A percentile compares a stretch with the other conserved stretches of the same genome.
Evolutionary conservation across 2,329 filamentous ascomycete species (phyloP).

Genomic region (Trichoderma sp.): DNA sequence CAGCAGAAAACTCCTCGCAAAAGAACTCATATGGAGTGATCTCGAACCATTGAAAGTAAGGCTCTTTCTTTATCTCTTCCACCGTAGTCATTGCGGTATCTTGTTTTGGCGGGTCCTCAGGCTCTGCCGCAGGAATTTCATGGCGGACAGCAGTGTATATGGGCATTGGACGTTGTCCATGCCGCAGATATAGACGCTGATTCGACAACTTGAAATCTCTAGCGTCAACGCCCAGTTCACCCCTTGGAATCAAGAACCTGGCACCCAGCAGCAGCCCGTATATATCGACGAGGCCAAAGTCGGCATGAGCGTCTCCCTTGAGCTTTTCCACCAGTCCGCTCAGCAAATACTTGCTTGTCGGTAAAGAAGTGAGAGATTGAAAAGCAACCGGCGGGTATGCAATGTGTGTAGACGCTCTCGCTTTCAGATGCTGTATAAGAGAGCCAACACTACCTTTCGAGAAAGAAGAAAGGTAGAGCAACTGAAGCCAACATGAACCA

Average conservation of each 20-base stretch:
- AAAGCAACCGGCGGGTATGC: slow-evolving; percentile 87
- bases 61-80: slow-evolving; percentile 57
- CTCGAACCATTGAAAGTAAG: slow-evolving; percentile 99
- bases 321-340: slow-evolving; percentile 89
- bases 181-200: slow-evolving; percentile 71
- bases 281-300: slow-evolving; percentile 88
- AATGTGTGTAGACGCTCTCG: slow-evolving; percentile 81
- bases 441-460: slow-evolving; percentile 63
- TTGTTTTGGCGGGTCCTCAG: slow-evolving; percentile 41
- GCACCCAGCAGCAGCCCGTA: slow-evolving; percentile 86
- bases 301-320: slow-evolving; percentile 65
- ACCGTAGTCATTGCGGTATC: slow-evolving; percentile 33
- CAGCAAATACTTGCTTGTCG: slow-evolving; percentile 88
- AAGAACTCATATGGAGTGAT: slow-evolving; percentile 94
- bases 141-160: slow-evolving; percentile 96
- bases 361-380: slow-evolving; percentile 75
- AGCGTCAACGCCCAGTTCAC: slow-evolving; percentile 70
- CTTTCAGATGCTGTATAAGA: slow-evolving; percentile 82
- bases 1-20: slow-evolving; percentile 85
- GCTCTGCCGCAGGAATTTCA: slow-evolving; percentile 70
- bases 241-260: slow-evolving; percentile 76
- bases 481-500: slow-evolving; percentile 92
- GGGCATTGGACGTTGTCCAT: slow-evolving; percentile 80
- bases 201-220: slow-evolving; percentile 88
- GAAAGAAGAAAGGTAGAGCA: slow-evolving; percentile 74